A percentile compares a stretch with the other conserved stretches of the same genome.
Conservation (phyloP, 176 grass and related monocot genomes). For the Aegilops speltoides region DNA sequence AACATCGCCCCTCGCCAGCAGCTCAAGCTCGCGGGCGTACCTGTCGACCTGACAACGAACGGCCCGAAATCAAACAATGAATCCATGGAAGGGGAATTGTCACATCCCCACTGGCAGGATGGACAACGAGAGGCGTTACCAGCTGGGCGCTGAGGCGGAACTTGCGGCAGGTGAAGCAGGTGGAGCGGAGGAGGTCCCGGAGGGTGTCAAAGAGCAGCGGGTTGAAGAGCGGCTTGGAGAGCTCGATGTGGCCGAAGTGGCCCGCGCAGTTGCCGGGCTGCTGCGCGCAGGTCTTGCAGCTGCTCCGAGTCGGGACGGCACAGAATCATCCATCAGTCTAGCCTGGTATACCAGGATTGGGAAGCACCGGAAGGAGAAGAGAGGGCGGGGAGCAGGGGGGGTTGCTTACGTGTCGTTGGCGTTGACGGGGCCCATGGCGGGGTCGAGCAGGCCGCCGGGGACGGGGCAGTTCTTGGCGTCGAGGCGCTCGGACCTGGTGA, state of each 20-base stretch:
- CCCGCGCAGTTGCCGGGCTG: slow-evolving; percentile 62
- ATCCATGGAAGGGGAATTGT: not conserved
- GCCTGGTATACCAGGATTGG: too few species aligned
- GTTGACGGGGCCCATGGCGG: slow-evolving; percentile 76
- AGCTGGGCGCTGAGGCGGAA: slow-evolving; percentile 55
- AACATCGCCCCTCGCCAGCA: slow-evolving; percentile 72
- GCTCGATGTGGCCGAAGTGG: slow-evolving; percentile 90
- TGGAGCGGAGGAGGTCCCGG: slow-evolving; percentile 52
- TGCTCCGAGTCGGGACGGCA: slow-evolving; percentile 25
- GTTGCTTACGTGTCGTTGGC: slow-evolving; percentile 57
- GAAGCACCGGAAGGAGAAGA: too few species aligned
- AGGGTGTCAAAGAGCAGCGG: slow-evolving; percentile 64
- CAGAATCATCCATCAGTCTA: not conserved
- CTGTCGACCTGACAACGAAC: slow-evolving; percentile 55
- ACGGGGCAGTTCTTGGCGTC: slow-evolving; percentile 66
- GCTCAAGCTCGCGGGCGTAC: slow-evolving; percentile 51
- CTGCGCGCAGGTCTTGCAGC: slow-evolving; percentile 88
- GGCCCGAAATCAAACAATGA: not conserved
- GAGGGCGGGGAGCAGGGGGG: not conserved
- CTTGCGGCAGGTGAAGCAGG: slow-evolving; percentile 79
- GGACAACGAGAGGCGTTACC: slow-evolving; percentile 23
- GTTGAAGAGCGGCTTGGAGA: slow-evolving; percentile 69
- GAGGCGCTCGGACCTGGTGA: slow-evolving; percentile 61
- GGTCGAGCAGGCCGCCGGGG: slow-evolving; percentile 75
- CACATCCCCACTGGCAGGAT: too few species aligned